Base-by-base conservation (phyloP, 306 rosid species). In the Vigna hirtella region DNA sequence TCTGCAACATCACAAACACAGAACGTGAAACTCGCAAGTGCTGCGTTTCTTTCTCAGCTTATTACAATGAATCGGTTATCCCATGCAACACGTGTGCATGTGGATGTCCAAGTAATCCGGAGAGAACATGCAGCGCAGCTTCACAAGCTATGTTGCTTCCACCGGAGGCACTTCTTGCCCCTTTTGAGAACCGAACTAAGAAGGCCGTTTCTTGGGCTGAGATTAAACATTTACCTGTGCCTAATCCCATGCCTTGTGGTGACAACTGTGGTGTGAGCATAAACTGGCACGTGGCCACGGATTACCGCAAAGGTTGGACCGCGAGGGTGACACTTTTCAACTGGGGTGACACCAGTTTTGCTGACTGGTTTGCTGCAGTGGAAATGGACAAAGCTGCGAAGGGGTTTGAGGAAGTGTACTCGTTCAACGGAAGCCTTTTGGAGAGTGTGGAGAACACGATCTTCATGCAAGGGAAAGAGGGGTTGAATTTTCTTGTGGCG, bases 51-150 rank as follows among this genome's bases (percentile, higher is more conserved):
- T 95, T 93, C 82, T 95, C 99, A 15, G 92, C 98, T 16, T 95
- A 43, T 84, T 91, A 88, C 82, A 91, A 93, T 10, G 97, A 93
- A 0, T 93, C 98, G 17, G 96, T 90, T 72, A 74, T 95, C 42
- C 99, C 98, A 2, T 95, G 99, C 86, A 69, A 81, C 15, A 95
- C 99, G 20, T 95, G 99, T 72, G 98, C 99, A 9, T 95, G 99
- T 79, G 99, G 99, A 4, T 93, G 99, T 79, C 55, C 91, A 0
- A 70, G 24, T 0, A 81, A 82, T 78, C 50, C 83, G 1, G 89
- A 72, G 9, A 86, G 66, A 45, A 85, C 94, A 3, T 95, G 99
- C 63, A 96, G 91, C 68, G 70, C 88, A 17, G 78, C 86, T 9
- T 70, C 88, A 38, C 88, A 83, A 16, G 94, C 97, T 4, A 87